These are phyloP conservation scores for Amylostereum areolatum DNA, from an alignment of 1,284 basidiomycete genomes.

Conservation along the genomic window DNA sequence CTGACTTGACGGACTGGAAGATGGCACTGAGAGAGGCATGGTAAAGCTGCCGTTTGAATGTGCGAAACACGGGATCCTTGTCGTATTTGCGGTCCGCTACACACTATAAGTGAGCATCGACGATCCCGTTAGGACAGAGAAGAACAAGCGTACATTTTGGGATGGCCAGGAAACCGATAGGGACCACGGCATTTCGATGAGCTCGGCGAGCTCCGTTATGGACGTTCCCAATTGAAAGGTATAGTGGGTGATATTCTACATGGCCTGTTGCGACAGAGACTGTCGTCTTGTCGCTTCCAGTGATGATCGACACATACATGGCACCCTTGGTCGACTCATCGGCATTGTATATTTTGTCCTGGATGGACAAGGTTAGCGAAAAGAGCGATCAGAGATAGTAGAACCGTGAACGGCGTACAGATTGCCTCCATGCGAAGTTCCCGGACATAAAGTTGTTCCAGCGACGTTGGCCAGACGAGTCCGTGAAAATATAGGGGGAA, in stretches of 20 bases:
- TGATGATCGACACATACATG: constrained; percentile 11
- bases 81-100: not conserved
- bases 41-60: constrained; percentile 1
- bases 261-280: constrained; percentile 12
- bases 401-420: too few species aligned
- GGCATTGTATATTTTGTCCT: too few species aligned
- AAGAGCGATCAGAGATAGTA: too few species aligned
- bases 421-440: too few species aligned
- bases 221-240: constrained; percentile 9
- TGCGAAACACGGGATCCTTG: not conserved
- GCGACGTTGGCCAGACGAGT: too few species aligned
- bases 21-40: constrained; percentile 3
- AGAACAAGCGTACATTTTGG: constrained; percentile 10
- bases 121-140: too few species aligned
- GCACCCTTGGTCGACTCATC: constrained; percentile 15
- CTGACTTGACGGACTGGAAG: not conserved
- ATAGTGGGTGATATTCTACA: constrained; percentile 9
- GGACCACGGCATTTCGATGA: constrained; percentile 12
- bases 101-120: too few species aligned
- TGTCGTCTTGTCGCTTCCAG: constrained; percentile 12
- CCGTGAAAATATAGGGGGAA: too few species aligned
- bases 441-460: too few species aligned
- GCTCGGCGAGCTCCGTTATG: constrained; percentile 10
- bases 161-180: constrained; percentile 14
- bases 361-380: too few species aligned